These are phyloP conservation scores for Geotrichum histeridarum DNA, from an alignment of 1,139 yeast species.

Conservation along the genomic window DNA sequence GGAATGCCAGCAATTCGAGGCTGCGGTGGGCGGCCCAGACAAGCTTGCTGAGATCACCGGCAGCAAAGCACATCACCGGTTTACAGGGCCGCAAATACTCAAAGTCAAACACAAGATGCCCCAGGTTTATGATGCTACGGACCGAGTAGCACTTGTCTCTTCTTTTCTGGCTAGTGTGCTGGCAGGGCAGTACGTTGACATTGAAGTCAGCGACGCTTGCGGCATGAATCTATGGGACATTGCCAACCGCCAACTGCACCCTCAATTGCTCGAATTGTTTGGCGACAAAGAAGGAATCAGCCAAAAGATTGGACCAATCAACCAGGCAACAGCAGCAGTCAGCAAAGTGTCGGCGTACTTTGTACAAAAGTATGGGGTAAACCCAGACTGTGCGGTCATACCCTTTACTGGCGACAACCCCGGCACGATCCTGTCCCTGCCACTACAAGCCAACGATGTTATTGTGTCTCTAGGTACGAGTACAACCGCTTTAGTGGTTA, in stretches of 20 bases:
- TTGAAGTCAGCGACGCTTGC: slow-evolving; percentile 85
- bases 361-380: slow-evolving; percentile 54
- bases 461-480: slow-evolving; percentile 83
- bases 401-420: slow-evolving; percentile 85
- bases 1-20: slow-evolving; percentile 62
- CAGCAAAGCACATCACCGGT: slow-evolving; percentile 81
- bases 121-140: slow-evolving; percentile 52
- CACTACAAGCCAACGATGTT: slow-evolving; percentile 69
- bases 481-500: slow-evolving; percentile 77
- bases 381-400: slow-evolving; percentile 48
- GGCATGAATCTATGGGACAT: slow-evolving; percentile 87
- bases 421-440: slow-evolving; percentile 81
- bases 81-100: slow-evolving; percentile 85
- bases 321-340: slow-evolving; percentile 42
- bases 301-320: slow-evolving; percentile 24
- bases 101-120: slow-evolving; percentile 58
- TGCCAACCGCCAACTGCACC: slow-evolving; percentile 48
- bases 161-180: slow-evolving; percentile 71
- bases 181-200: slow-evolving; percentile 55
- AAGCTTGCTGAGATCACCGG: slow-evolving; percentile 68
- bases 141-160: slow-evolving; percentile 67
- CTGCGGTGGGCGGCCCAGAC: slow-evolving; percentile 57
- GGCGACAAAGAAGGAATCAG: slow-evolving; percentile 30
- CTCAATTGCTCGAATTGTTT: slow-evolving; percentile 44
- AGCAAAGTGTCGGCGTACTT: slow-evolving; percentile 43